Base-by-base conservation (phyloP, 768 basidiomycete species). In the Glaciozyma martinii region DNA sequence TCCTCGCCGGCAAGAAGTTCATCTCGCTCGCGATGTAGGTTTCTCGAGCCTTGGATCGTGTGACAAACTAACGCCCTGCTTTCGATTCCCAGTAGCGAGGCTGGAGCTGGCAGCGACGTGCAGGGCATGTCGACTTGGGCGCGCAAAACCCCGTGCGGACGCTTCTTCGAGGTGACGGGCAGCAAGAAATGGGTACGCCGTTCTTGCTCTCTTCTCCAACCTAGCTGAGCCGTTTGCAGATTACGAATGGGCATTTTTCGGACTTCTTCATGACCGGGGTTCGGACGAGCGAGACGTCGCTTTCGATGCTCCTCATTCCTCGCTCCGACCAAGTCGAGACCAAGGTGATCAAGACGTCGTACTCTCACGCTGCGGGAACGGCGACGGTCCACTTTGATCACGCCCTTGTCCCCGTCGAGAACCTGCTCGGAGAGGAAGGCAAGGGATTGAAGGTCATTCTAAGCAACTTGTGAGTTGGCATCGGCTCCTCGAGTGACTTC, bases 241-340 rank as follows among this genome's bases (percentile, higher is more conserved):
- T 66, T 21, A 66, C 74, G 68, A 63, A 67, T 53, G 63, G 53
- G 77, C 76, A 88, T 25, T 88, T 89, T 74, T 83, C 85, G 9
- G 88, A 91, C 77, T 84, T 80, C 75, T 88, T 88, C 76, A 86
- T 86, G 55, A 84, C 85, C 6, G 86, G 84, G 10, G 87, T 85
- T 75, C 85, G 84, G 72, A 87, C 71, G 12, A 65, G 63, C 61
- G 73, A 83, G 75, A 80, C 82, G 56, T 87, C 88, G 18, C 83
- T 93, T 65, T 89, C 90, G 25, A 87, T 90, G 61, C 86, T 95
- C 69, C 81, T 93, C 23, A 84, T 95, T 6, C 89, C 90, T 72
- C 84, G 90, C 21, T 80, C 81, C 12, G 87, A 88, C 67, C 88
- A 54, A 55, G 83, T 93, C 21, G 85, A 89, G 76, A 92, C 90